A percentile compares a stretch with the other conserved stretches of the same genome.
These are phyloP conservation scores for Magnolia changhungtana DNA, from an alignment of 164 flowering plant genomes.

Conservation along the genomic window DNA sequence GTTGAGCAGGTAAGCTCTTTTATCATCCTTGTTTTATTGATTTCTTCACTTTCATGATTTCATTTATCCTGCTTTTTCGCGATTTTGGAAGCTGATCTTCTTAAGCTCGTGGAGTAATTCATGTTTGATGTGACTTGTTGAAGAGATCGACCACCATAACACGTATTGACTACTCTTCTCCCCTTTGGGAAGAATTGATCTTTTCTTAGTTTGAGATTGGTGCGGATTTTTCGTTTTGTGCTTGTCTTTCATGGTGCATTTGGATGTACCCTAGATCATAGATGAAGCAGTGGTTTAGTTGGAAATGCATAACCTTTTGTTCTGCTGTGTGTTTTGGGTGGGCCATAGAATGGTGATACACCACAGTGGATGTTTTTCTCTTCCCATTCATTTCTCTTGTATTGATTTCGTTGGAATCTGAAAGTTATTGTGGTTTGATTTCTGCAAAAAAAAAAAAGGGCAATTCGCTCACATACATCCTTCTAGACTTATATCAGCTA, in stretches of 20 bases:
- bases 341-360: neutral
- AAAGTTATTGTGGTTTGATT: too few relatives aligned
- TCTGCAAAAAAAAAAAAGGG: too few relatives aligned
- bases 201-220: neutral
- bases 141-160: neutral
- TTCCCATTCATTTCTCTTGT: neutral
- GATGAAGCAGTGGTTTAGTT: neutral
- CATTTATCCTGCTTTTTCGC: neutral
- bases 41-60: neutral
- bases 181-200: neutral
- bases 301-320: neutral
- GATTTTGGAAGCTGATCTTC: neutral
- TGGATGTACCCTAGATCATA: neutral
- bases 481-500: too few relatives aligned
- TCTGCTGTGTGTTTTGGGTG: neutral
- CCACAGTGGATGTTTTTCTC: neutral
- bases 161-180: neutral
- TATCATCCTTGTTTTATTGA: neutral
- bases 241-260: neutral
- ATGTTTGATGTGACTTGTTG: neutral
- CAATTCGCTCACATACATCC: too few relatives aligned
- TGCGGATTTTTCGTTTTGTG: neutral
- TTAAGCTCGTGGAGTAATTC: neutral
- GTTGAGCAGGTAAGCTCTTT: slow-evolving; percentile 3
- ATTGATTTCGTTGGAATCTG: too few relatives aligned